Evolutionary conservation across 768 basidiomycete genomes (phyloP).

Genomic region (Sarcodon aspratus): DNA sequence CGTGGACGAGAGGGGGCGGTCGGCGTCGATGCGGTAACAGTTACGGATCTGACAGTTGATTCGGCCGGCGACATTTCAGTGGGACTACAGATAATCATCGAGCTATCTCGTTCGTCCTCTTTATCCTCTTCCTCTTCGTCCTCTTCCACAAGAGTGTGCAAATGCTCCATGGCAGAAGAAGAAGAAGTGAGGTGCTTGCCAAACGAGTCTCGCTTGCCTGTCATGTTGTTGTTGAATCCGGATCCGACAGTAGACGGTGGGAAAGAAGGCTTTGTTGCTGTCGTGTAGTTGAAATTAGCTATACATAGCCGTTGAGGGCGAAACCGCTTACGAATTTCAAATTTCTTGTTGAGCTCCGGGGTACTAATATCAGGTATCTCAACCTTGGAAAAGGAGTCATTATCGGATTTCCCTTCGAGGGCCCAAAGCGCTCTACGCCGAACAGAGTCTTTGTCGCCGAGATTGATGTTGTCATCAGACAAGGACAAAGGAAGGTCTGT

Average conservation of each 20-base stretch:
- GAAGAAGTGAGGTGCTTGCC: constrained; percentile 51
- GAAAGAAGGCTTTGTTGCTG: constrained; percentile 53
- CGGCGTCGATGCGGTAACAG: constrained; percentile 9
- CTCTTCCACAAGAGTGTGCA: constrained; percentile 73
- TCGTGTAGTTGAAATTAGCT: neutral
- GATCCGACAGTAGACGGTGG: constrained; percentile 32
- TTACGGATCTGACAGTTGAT: constrained; percentile 4
- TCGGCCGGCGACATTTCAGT: neutral
- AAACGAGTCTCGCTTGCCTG: constrained; percentile 72
- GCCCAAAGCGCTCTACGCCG: constrained; percentile 78
- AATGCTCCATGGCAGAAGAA: constrained; percentile 61
- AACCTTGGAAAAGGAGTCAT: constrained; percentile 55
- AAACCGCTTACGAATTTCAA: constrained; percentile 53
- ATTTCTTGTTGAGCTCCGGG: constrained; percentile 39
- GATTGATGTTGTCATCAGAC: constrained; percentile 55
- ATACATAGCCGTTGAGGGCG: neutral
- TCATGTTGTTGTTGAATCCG: constrained; percentile 29
- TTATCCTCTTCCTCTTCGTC: constrained; percentile 79
- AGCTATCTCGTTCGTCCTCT: constrained; percentile 11
- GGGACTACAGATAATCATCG: constrained; percentile 6
- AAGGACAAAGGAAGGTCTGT: constrained; percentile 51
- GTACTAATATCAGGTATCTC: constrained; percentile 73
- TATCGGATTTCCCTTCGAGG: constrained; percentile 73
- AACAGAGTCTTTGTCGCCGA: constrained; percentile 68
- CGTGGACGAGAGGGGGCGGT: constrained; percentile 37